Base-by-base conservation (phyloP, 768 basidiomycete species). In the Guyanaporus albipodus region DNA sequence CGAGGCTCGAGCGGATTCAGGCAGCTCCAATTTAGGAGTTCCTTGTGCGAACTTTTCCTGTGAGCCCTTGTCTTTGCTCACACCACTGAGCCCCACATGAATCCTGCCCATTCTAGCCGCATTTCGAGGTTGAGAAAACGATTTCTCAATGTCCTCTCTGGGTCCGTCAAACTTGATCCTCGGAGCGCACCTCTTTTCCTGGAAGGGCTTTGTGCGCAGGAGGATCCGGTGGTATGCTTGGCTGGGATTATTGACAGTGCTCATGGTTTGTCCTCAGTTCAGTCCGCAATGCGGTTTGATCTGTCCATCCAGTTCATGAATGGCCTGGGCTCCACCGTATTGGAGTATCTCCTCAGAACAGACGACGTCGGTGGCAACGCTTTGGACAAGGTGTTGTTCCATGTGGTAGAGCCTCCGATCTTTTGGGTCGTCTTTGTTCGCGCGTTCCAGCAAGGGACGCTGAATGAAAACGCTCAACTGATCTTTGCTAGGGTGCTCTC, bases 401-500 rank as follows among this genome's bases (percentile, higher is more conserved):
- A 62, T 9, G 65, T 81, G 18, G 71, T 74, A 3, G 70, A 80
- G 1, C 79, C 79, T 3, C 70, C 77, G 0, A 66, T 77, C 22
- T 80, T 80, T 50, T 82, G 75, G 77, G 44, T 35, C 18, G 51
- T 54, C 1, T 71, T 74, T 35, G 47, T 58, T 3, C 32, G 56
- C 11, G 60, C 67, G 4, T 75, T 74, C 41, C 55, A 64, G 26
- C 50, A 53, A 10, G 60, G 56, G 9, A 44, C 54, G 6, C 60
- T 78, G 38, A 42, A 53, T 18, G 67, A 70, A 17, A 42, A 56
- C 1, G 70, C 67, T 2, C 70, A 76, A 45, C 36, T 55, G 32
- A 60, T 64, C 35, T 78, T 80, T 46, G 73, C 70, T 3, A 74
- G 67, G 72, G 56, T 79, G 2, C 68, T 83, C 6, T 63, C 74